phyloP scores from a whole-genome alignment of 2,329 filamentous ascomycete genomes.

The Exophiala sideris region DNA sequence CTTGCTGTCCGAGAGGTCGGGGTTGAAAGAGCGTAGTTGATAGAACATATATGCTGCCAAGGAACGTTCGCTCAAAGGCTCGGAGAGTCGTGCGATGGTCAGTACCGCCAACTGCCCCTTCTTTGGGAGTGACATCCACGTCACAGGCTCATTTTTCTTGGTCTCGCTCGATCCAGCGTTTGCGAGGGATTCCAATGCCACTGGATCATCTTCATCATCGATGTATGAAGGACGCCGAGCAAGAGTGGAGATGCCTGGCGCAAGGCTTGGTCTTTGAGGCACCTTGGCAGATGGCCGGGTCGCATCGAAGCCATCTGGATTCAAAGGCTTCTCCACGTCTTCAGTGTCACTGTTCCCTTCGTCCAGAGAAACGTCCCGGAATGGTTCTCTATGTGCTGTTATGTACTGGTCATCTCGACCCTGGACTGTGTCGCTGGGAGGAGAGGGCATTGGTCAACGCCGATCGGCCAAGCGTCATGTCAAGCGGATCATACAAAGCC shows the following conservation, averaged over 20 bases:
- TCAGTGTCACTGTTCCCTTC: neutral
- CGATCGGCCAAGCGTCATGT: neutral
- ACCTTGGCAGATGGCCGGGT: neutral
- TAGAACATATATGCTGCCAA: slow-evolving; percentile 81
- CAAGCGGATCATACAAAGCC: slow-evolving; percentile 2
- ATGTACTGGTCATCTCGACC: slow-evolving; percentile 6
- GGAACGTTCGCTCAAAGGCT: slow-evolving; percentile 77
- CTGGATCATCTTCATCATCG: slow-evolving; percentile 28
- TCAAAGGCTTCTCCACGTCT: neutral
- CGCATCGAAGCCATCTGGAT: neutral
- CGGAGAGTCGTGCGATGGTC: slow-evolving; percentile 73
- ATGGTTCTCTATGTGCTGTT: neutral
- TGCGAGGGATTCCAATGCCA: slow-evolving; percentile 10
- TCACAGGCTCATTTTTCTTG: slow-evolving; percentile 48
- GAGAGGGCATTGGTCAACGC: slow-evolving; percentile 17
- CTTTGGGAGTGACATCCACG: slow-evolving; percentile 70
- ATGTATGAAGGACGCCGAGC: slow-evolving; percentile 26
- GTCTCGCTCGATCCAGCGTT: slow-evolving; percentile 1
- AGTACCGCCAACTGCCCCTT: slow-evolving; percentile 76
- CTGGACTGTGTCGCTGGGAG: neutral
- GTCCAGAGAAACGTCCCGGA: slow-evolving; percentile 4
- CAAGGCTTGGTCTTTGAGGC: slow-evolving; percentile 9
- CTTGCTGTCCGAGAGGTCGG: slow-evolving; percentile 54
- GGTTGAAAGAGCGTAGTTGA: slow-evolving; percentile 76
- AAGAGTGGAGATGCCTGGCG: slow-evolving; percentile 9